Conservation (phyloP, 371 early-diverging fungal species). For the Dichotomocladium elegans region DNA sequence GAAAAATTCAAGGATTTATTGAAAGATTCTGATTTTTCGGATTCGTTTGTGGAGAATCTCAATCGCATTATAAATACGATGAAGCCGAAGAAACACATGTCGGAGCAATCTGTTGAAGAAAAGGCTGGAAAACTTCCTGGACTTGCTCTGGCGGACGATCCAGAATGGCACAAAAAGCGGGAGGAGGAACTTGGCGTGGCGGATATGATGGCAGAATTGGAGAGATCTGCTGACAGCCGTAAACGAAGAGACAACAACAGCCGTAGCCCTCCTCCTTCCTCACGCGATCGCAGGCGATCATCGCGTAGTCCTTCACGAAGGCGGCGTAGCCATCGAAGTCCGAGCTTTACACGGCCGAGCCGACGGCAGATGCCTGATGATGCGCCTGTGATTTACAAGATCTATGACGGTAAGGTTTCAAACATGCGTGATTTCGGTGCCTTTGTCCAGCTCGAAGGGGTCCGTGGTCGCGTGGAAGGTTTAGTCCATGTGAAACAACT, state of each 20-base stretch:
- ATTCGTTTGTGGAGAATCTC: constrained; percentile 77
- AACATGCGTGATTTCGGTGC: constrained; percentile 90
- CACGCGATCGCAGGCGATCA: constrained; percentile 17
- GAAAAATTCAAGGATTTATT: constrained; percentile 70
- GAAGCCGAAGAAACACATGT: constrained; percentile 57
- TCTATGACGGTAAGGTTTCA: constrained; percentile 79
- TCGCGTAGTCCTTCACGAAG: constrained; percentile 13
- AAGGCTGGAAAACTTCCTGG: constrained; percentile 77
- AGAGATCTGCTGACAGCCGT: constrained; percentile 31
- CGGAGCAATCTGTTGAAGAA: constrained; percentile 29
- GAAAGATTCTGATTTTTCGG: constrained; percentile 80
- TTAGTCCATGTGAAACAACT: constrained; percentile 85
- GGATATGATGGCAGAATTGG: constrained; percentile 56
- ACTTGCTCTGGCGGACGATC: constrained; percentile 69
- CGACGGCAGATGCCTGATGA: constrained; percentile 52
- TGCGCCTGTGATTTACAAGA: constrained; percentile 83
- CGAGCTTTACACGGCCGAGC: constrained; percentile 28
- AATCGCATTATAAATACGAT: constrained; percentile 88
- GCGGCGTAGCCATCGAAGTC: constrained; percentile 27
- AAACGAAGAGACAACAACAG: constrained; percentile 11
- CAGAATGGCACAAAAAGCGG: constrained; percentile 43
- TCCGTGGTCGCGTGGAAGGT: constrained; percentile 68
- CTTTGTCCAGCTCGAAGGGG: constrained; percentile 83
- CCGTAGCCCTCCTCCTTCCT: constrained; percentile 23
- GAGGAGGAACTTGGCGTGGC: constrained; percentile 41